phyloP scores from a whole-genome alignment of 495 filamentous ascomycete genomes.

The Pseudomonodictys pantanalensis region DNA sequence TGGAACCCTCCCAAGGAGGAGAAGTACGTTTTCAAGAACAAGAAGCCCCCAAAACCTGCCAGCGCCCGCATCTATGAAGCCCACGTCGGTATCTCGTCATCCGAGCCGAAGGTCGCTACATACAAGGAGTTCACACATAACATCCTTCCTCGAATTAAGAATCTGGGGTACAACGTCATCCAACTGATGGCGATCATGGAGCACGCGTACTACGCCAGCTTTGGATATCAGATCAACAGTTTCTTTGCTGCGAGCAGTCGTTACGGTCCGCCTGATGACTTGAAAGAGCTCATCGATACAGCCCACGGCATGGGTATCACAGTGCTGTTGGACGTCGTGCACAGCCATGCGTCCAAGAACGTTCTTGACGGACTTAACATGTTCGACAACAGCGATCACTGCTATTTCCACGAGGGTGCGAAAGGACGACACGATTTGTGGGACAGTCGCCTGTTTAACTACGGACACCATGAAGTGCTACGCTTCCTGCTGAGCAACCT shows the following conservation, averaged over 20 bases:
- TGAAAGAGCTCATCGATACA: constrained; percentile 95
- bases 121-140: constrained; percentile 96
- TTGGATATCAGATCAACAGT: constrained; percentile 97
- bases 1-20: constrained; percentile 85
- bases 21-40: constrained; percentile 77
- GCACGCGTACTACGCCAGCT: constrained; percentile 98
- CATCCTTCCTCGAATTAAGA: constrained; percentile 86
- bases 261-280: constrained; percentile 88
- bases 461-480: constrained; percentile 89
- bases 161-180: constrained; percentile 93
- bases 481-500: constrained; percentile 93
- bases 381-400: constrained; percentile 91
- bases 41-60: constrained; percentile 76
- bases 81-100: constrained; percentile 94
- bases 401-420: constrained; percentile 86
- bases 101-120: constrained; percentile 80
- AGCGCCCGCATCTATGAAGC: constrained; percentile 94
- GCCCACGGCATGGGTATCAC: constrained; percentile 87
- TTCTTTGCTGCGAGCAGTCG: constrained; percentile 98
- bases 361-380: constrained; percentile 88
- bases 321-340: constrained; percentile 94
- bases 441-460: constrained; percentile 97
- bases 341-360: constrained; percentile 97
- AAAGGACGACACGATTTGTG: constrained; percentile 87
- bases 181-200: constrained; percentile 99